Evolutionary conservation across 108 stramenopile species (phyloP).

Genomic region (Fragilaria radians): DNA sequence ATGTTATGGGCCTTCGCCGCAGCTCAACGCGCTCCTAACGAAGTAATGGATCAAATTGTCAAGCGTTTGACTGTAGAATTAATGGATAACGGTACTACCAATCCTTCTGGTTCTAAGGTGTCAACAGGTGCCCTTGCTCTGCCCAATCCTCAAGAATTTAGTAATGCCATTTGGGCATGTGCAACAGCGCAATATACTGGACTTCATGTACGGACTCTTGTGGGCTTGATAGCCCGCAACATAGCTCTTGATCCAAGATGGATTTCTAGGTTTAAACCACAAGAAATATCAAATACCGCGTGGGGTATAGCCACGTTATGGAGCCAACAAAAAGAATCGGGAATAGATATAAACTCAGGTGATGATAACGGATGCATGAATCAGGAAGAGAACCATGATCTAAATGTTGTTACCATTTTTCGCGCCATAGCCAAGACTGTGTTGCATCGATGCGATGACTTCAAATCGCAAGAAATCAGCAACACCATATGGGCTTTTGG

Average conservation of each 20-base stretch:
- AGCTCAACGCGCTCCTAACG: conserved; percentile 33
- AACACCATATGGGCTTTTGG: conserved; percentile 68
- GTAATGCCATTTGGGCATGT: conserved; percentile 72
- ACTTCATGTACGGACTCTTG: conserved; percentile 25
- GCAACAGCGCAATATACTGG: conserved; percentile 54
- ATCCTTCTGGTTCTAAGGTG: too few species aligned
- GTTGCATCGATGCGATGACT: conserved; percentile 23
- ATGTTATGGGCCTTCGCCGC: conserved; percentile 60
- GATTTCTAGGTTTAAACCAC: conserved; percentile 61
- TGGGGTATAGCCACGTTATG: conserved; percentile 75
- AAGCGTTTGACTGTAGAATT: background rate
- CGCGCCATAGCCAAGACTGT: conserved; percentile 45
- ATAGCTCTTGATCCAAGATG: conserved; percentile 45
- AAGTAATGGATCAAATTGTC: conserved; percentile 23
- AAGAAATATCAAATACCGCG: conserved; percentile 60
- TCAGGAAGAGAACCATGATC: conserved; percentile 18
- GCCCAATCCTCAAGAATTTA: conserved; percentile 52
- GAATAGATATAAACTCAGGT: conserved; percentile 8
- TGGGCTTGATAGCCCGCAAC: conserved; percentile 47
- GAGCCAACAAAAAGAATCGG: conserved; percentile 19
- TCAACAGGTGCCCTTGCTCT: background rate
- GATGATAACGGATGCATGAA: conserved; percentile 6
- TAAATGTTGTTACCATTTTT: conserved; percentile 48
- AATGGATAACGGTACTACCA: background rate
- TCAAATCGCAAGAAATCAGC: conserved; percentile 65